These are phyloP conservation scores for Lizonia empirigonia DNA, from an alignment of 2,329 filamentous ascomycete genomes.

Conservation along the genomic window DNA sequence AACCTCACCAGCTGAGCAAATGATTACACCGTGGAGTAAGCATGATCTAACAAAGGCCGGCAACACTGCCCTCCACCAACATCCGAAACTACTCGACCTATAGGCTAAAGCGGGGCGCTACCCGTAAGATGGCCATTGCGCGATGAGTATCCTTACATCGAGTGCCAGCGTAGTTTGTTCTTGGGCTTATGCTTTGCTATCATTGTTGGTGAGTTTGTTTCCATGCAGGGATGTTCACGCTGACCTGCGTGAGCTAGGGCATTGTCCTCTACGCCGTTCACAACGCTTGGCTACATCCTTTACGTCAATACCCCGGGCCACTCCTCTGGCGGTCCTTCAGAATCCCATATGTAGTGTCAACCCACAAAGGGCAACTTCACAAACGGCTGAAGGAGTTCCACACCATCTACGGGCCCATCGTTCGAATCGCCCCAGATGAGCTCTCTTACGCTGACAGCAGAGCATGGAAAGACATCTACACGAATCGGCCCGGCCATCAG, in stretches of 20 bases:
- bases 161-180: not conserved
- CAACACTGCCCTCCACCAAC: too few species aligned
- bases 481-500: slow-evolving; percentile 28
- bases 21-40: too few species aligned
- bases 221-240: too few species aligned
- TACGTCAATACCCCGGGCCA: slow-evolving; percentile 37
- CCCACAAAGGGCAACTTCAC: slow-evolving; percentile 35
- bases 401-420: slow-evolving; percentile 34
- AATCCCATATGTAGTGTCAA: slow-evolving; percentile 35
- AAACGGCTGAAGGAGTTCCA: slow-evolving; percentile 30
- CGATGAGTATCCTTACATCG: not conserved
- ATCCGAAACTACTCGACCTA: too few species aligned
- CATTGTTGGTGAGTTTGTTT: not conserved
- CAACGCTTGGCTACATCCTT: slow-evolving; percentile 35
- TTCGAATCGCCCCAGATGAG: slow-evolving; percentile 39
- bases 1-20: not conserved
- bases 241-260: slow-evolving; percentile 2
- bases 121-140: not conserved
- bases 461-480: slow-evolving; percentile 42
- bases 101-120: not conserved
- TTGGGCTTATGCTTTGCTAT: not conserved
- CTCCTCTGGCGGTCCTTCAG: slow-evolving; percentile 35
- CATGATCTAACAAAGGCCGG: too few species aligned
- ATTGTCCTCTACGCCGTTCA: slow-evolving; percentile 28
- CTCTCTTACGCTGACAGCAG: slow-evolving; percentile 33